These are phyloP conservation scores for Thelonectria olida DNA, from an alignment of 2,329 filamentous ascomycete genomes.

Conservation along the genomic window DNA sequence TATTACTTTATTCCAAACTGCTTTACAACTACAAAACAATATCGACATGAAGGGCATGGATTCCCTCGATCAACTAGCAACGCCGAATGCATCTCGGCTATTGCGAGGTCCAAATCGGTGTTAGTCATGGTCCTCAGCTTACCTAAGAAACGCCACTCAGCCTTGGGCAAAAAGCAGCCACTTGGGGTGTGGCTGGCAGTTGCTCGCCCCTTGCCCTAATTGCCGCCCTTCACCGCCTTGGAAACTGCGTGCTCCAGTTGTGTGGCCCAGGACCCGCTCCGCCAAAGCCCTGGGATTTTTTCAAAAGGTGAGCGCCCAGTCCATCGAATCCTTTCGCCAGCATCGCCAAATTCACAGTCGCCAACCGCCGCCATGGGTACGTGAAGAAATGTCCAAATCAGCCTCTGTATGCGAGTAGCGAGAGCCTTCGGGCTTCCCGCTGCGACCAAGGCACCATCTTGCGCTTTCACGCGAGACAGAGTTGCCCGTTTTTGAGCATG, in stretches of 20 bases:
- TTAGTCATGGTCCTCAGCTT: too few species aligned
- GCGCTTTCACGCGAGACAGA: constrained; percentile 37
- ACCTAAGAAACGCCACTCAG: too few species aligned
- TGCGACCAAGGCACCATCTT: constrained; percentile 44
- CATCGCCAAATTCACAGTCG: constrained; percentile 52
- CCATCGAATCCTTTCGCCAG: constrained; percentile 38
- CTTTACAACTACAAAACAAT: too few species aligned
- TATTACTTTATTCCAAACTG: too few species aligned
- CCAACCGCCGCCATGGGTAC: constrained; percentile 69
- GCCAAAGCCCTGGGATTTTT: constrained; percentile 43
- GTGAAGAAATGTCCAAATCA: constrained; percentile 53
- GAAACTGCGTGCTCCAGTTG: constrained; percentile 3
- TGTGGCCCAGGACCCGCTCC: constrained; percentile 21
- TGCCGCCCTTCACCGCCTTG: constrained; percentile 55
- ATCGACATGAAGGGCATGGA: too few species aligned
- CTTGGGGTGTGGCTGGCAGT: too few species aligned
- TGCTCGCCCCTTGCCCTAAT: constrained; percentile 53
- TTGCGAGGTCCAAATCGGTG: too few species aligned
- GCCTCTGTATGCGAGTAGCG: constrained; percentile 63
- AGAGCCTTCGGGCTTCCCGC: constrained; percentile 26
- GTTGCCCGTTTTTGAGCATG: constrained; percentile 65
- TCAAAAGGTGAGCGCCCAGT: constrained; percentile 29
- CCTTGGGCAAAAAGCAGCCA: too few species aligned
- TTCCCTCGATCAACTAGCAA: too few species aligned
- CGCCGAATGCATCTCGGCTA: too few species aligned